Evolutionary conservation across 805 yeast species (phyloP), one percentile per base, ranked within the genome.

Genomic region (Schizosaccharomyces osmophilus): DNA sequence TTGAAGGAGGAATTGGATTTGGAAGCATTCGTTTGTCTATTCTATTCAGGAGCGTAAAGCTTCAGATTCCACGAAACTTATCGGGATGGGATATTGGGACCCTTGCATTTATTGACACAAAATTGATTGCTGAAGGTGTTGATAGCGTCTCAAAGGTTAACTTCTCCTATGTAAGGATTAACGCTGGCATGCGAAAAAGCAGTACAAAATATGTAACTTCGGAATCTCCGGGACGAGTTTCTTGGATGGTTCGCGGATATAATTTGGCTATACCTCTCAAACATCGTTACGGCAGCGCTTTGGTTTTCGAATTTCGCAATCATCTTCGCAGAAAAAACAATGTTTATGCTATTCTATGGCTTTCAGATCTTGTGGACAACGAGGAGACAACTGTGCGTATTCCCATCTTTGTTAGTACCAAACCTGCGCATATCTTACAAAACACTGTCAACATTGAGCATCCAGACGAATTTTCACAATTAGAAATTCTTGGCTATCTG

Each of bases 71-170:
- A 11, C 22, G 54, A 11, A 19, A 19, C 3, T 45, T 43, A n/a
- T 43, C 15, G 24, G 61, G 61, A 17, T 59, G 61, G 61, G 43
- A 59, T 59, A 43, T 59, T 26, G 61, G 61, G 6, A 43, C 61
- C 32, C 43, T 59, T 19, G 54, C 11, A 24, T 29, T 59, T 22
- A 24, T n/a, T 15, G 26, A 22, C 15, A 24, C 5, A 5, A 8
- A 11, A 9, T n/a, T 59, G 24, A 11, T 36, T 17, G 45, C 60
- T 31, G 39, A 41, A 48, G 43, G 48, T 26, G 22, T n/a, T 11
- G 11, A 39, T 15, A 42, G 48, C 17, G 61, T 31, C 13, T 41
- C 48, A n/a, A 51, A 41, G 22, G 31, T 31, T 13, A 19, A 17
- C 24, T 45, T 11, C 39, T 36, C 19, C n/a, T 42, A 19, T 15